Base-by-base conservation (phyloP, 2,329 filamentous ascomycete species). In the Arthrinium puccinioides region DNA sequence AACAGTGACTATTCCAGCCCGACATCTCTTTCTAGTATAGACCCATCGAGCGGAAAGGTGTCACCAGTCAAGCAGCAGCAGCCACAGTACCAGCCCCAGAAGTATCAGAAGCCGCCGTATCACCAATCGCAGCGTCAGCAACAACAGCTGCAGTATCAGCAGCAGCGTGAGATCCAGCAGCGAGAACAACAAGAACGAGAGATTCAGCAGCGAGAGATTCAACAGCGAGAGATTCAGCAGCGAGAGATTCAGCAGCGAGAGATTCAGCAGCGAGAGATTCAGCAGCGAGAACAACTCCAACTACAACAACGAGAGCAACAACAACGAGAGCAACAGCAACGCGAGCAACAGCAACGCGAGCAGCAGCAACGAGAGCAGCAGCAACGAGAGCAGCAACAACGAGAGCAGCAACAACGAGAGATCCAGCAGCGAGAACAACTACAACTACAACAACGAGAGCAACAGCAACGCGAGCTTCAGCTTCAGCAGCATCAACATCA, bases 1-100 rank as follows among this genome's bases (percentile, higher is more conserved):
- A 82, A 86, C 49, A 97, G 90, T 61, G 90, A 96, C 46, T 86
- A 87, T 56, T 94, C 88, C 4, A 87, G 87, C 49, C 84, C 86
- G 24, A 94, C 86, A 5, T 95, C 88, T 1, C 80, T 90, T 61
- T 92, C 87, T 26, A 94, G 87, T 61, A 74, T 86, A 38, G 90
- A 95, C 49, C 83, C 82, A 25, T 70, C 76, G 5, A 90, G 82
- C 50, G 82, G 78, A 5, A 82, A 82, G 51, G 69, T 73, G 5
- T 92, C 88, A 5, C 87, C 87, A 0, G 67, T 73, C 1, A 95
- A 94, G 63, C 72, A 74, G 45, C 32, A 37, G 25, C 29, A 31
- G 16, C 14, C 19, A 11, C 29, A n/a, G n/a, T n/a, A n/a, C n/a
- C n/a, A n/a, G n/a, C n/a, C n/a, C n/a, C n/a, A n/a, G n/a, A n/a